phyloP scores from a whole-genome alignment of 768 basidiomycete genomes.

The Russula sp. region DNA sequence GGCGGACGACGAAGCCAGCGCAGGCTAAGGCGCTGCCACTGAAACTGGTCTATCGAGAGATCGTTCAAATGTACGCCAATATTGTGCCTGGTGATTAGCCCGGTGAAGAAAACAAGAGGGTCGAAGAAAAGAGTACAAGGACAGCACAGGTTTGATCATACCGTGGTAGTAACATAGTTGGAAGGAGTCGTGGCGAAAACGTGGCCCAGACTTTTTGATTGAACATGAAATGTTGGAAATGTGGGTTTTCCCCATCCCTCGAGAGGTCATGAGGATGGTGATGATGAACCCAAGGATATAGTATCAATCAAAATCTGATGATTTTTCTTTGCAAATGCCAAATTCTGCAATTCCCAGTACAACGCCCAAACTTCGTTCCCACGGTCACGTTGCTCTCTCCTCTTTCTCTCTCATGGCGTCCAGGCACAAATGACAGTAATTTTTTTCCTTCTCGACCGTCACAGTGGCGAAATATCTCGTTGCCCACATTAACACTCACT shows the following conservation, averaged over 20 bases:
- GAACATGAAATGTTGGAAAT: too few species aligned
- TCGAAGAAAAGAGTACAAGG: neutral
- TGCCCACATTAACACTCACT: neutral
- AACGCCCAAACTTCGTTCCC: neutral
- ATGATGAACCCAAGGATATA: too few species aligned
- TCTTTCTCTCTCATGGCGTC: neutral
- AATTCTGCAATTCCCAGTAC: too few species aligned
- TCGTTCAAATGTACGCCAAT: neutral
- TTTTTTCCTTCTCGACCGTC: neutral
- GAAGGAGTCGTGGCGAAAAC: neutral
- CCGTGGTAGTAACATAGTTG: neutral
- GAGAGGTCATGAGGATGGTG: too few species aligned
- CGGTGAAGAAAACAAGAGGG: conserved; percentile 10
- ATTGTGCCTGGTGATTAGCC: conserved; percentile 27
- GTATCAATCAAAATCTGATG: too few species aligned
- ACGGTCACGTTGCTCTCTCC: neutral
- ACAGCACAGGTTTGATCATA: neutral
- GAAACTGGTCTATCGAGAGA: neutral
- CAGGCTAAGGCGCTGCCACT: neutral
- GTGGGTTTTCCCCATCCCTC: too few species aligned
- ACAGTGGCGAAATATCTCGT: neutral
- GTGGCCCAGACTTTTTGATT: neutral
- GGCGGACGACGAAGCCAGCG: neutral
- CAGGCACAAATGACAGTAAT: neutral
- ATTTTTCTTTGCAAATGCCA: too few species aligned